Base-by-base conservation (phyloP, 163 green algal species). In the Volvox carteri region DNA sequence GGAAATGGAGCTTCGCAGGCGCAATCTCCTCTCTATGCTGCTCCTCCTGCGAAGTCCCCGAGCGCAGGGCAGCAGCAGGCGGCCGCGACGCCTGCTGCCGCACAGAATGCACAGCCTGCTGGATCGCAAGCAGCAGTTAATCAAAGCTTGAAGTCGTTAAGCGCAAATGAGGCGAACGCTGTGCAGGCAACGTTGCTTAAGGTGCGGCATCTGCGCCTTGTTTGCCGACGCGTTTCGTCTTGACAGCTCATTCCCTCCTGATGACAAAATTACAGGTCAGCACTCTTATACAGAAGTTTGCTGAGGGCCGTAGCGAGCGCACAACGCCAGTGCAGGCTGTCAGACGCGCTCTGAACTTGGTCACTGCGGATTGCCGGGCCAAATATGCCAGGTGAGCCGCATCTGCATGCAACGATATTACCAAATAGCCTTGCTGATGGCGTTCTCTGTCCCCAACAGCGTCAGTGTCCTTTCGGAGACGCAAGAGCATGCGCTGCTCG, bases 251-350 rank as follows among this genome's bases (percentile, higher is more conserved):
- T 14, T 30, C 70, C 21, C 56, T 78, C 39, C 39, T 78, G 54
- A 19, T 52, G 67, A 1, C 50, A 16, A 25, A 60, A 41, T 28
- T 62, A 30, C 90, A 95, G 92, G 91, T 95, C 85, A 95, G 92
- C 87, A 76, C 87, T 33, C 90, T 95, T 1, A 94, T 95, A 39
- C 90, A 94, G 30, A 90, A 84, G 19, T 95, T 95, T 90, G 91
- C 91, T 4, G 92, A 94, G 56, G 92, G 86, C 16, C 84, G 86
- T 12, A 92, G 52, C 72, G 92, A 95, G 76, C 75, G 88, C 6
- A 91, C 91, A 41, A 93, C 91, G 4, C 87, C 92, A 0, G 86
- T 95, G 28, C 91, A 94, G 79, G 90, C 90, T 1, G 85, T 95
- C 39, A 85, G 90, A 0, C 90, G 90, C 30, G 91, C 92, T 9